These are phyloP conservation scores for Vitis vinifera DNA, from an alignment of 164 flowering plant species.

Conservation along the genomic window ASM3070453v1 NC_081807.1:5365001-5365500, in stretches of 20 bases:
- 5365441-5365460: constrained; percentile 86
- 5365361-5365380: constrained; percentile 85
- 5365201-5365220: constrained; percentile 98
- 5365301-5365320: constrained; percentile 62
- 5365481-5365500: constrained; percentile 95
- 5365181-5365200: constrained; percentile 89
- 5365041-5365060: not conserved
- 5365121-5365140: constrained; percentile 97
- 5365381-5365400: constrained; percentile 91
- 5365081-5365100: not conserved
- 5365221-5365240: constrained; percentile 71
- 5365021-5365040: not conserved
- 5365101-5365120: constrained; percentile 90
- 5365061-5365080: not conserved
- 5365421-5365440: constrained; percentile 98
- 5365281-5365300: constrained; percentile 49
- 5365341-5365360: constrained; percentile 91
- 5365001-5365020: constrained; percentile 53
- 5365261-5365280: not conserved
- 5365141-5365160: constrained; percentile 98
- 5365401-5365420: constrained; percentile 97
- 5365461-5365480: constrained; percentile 95
- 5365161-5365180: constrained; percentile 80
- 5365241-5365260: constrained; percentile 19
- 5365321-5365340: constrained; percentile 74